A percentile compares a stretch with the other conserved stretches of the same genome.
These are phyloP conservation scores for Candida pseudoviswanathii DNA, from an alignment of 1,139 yeast genomes.

Conservation along the genomic window DNA sequence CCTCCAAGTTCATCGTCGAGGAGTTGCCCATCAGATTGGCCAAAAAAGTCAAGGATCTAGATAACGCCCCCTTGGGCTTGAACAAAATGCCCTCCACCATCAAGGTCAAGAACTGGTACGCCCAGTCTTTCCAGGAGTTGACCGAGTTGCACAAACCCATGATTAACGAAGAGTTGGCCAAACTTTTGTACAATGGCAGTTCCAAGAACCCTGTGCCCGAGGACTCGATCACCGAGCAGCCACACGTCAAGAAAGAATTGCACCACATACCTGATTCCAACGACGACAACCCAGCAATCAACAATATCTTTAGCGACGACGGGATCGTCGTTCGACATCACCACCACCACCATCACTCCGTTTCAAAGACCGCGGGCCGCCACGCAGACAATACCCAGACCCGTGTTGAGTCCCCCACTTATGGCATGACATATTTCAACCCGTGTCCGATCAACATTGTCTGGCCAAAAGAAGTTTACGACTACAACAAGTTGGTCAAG, in stretches of 20 bases:
- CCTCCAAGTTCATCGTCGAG: slow-evolving; percentile 82
- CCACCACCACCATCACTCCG: slow-evolving; percentile 19
- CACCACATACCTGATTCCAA: slow-evolving; percentile 15
- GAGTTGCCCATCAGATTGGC: slow-evolving; percentile 89
- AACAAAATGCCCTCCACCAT: slow-evolving; percentile 72
- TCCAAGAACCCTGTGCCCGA: slow-evolving; percentile 4
- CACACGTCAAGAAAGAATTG: slow-evolving; percentile 12
- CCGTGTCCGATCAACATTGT: slow-evolving; percentile 52
- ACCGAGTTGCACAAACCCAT: slow-evolving; percentile 56
- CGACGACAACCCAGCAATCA: slow-evolving; percentile 44
- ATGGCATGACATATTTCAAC: slow-evolving; percentile 60
- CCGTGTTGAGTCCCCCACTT: slow-evolving; percentile 39
- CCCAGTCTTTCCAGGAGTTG: slow-evolving; percentile 85
- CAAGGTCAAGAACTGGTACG: slow-evolving; percentile 86
- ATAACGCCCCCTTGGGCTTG: slow-evolving; percentile 75
- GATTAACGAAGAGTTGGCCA: slow-evolving; percentile 40
- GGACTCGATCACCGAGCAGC: slow-evolving; percentile 8
- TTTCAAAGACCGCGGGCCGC: slow-evolving; percentile 9
- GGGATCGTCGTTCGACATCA: slow-evolving; percentile 49
- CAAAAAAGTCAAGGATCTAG: slow-evolving; percentile 82
- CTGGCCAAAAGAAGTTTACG: slow-evolving; percentile 78
- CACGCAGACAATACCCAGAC: slow-evolving; percentile 14
- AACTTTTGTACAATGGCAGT: slow-evolving; percentile 31
- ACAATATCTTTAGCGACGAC: slow-evolving; percentile 53
- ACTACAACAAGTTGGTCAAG: slow-evolving; percentile 68